Conservation (phyloP, 257 asterid genomes). For the Penstemon eatonii region DNA sequence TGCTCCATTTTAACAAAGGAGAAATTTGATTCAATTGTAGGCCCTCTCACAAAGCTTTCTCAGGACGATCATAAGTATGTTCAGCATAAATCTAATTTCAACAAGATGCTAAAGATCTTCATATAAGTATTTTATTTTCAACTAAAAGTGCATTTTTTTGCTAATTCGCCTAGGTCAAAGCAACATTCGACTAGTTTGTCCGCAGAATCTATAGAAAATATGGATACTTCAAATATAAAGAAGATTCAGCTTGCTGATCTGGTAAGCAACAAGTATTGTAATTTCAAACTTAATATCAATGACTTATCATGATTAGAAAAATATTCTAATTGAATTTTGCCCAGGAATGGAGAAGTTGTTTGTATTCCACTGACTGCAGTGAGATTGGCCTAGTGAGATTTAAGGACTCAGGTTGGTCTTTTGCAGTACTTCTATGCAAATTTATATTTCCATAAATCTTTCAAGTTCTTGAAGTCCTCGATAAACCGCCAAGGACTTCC, state of each 20-base stretch:
- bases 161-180: conserved; percentile 46
- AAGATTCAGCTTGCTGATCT: conserved; percentile 74
- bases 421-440: conserved; percentile 6
- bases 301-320: conserved; percentile 18
- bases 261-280: conserved; percentile 47
- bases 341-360: conserved; percentile 75
- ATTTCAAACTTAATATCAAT: conserved; percentile 16
- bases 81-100: neutral
- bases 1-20: conserved; percentile 84
- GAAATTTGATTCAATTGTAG: conserved; percentile 75
- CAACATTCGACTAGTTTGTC: conserved; percentile 44
- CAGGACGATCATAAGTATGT: conserved; percentile 70
- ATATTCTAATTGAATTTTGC: conserved; percentile 23
- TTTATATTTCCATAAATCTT: neutral
- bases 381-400: conserved; percentile 80
- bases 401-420: conserved; percentile 64
- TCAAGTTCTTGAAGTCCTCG: neutral
- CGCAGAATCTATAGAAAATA: conserved; percentile 42
- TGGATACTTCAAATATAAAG: conserved; percentile 50
- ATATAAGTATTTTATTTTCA: conserved; percentile 5
- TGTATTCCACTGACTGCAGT: conserved; percentile 79
- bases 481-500: conserved; percentile 1
- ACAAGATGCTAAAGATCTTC: neutral
- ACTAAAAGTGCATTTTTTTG: conserved; percentile 28
- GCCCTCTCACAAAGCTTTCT: conserved; percentile 67